Evolutionary conservation across 345 rosid genomes (phyloP), one percentile per base, ranked within the genome.

Genomic region (Jatropha curcas): DNA sequence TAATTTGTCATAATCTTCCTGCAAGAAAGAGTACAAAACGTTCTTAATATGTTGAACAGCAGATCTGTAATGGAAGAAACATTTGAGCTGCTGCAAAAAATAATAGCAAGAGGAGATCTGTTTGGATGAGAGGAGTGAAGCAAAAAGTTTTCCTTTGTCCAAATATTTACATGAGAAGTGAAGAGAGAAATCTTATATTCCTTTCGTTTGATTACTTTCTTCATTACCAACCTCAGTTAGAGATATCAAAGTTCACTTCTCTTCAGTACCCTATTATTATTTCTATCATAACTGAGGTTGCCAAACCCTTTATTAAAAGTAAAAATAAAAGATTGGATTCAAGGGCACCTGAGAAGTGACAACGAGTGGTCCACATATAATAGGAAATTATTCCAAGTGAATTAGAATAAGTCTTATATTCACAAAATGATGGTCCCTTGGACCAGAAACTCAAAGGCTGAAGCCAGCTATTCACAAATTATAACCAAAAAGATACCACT

Each of bases 1-100:
- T 80, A 94, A 68, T 66, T 87, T 90, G 68, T 88, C 90, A 35
- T 90, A 92, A 71, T 85, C 86, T 80, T 88, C 94, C 98, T 94
- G 84, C 86, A 70, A 68, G 52, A 64, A 51, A 53, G 33, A 64
- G 48, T 20, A 71, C 4, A 58, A 70, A 39, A 61, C 48, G 41
- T 48, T 43, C 37, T 41, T 31, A 35, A 25, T 10, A 43, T 39
- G 37, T 27, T 67, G 61, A 67, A 60, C 51, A 7, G 6, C 24
- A 51, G 20, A 46, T 65, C 4, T 24, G 33, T 27, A 41, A 41
- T 24, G 24, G 31, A 41, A 22, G 25, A 41, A 25, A 24, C 5
- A 43, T 3, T 24, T 10, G 33, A 28, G 30, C 11, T 7, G 16
- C 53, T 16, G 51, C 5, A 37, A 33, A 39, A 28, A 57, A 37